These are phyloP conservation scores for bread wheat (Triticum aestivum) DNA, from an alignment of 176 grass and related monocot genomes.

Conservation along the genomic window IWGSC_CS_RefSeq_v2.1 NC_057808.1:354792549-354793048, in stretches of 20 bases:
- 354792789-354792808: conserved; percentile 77
- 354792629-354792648: conserved; percentile 9
- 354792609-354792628: not conserved
- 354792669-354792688: not conserved
- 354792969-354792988: too few species aligned
- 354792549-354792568: not conserved
- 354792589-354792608: not conserved
- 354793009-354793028: conserved; percentile 27
- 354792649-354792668: conserved; percentile 23
- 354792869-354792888: conserved; percentile 26
- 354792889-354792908: conserved; percentile 49
- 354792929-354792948: not conserved
- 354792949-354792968: not conserved
- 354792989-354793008: conserved; percentile 17
- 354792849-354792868: conserved; percentile 44
- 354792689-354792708: not conserved
- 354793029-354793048: conserved; percentile 24
- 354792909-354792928: conserved; percentile 34
- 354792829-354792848: conserved; percentile 26
- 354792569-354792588: not conserved
- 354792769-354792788: conserved; percentile 74
- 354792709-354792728: not conserved
- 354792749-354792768: conserved; percentile 79
- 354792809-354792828: conserved; percentile 83
- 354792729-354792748: conserved; percentile 25